Evolutionary conservation across 305 asterid genomes (phyloP).

Genomic region (Fraxinus velutina): DNA sequence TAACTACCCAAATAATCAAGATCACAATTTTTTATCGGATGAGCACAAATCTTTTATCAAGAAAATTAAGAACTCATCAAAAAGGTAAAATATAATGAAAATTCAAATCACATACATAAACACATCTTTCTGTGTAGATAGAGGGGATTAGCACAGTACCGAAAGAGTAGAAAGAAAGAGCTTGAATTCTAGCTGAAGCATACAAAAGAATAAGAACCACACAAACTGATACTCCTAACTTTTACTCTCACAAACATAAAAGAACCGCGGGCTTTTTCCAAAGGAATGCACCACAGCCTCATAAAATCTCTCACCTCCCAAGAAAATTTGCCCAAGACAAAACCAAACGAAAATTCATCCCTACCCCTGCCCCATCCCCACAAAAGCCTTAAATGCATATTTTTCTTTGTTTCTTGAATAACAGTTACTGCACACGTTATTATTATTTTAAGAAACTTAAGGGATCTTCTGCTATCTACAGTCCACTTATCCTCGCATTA

Average conservation of each 20-base stretch:
- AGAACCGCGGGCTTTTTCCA: conserved; percentile 11
- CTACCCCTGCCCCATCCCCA: background rate
- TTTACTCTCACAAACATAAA: conserved; percentile 29
- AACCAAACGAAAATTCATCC: background rate
- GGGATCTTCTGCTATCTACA: background rate
- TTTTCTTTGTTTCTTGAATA: background rate
- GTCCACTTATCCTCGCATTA: conserved; percentile 22
- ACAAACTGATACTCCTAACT: conserved; percentile 15
- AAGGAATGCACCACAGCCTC: conserved; percentile 38
- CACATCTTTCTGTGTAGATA: background rate
- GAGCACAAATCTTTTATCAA: conserved; percentile 14
- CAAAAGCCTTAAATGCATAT: background rate
- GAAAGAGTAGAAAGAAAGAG: conserved; percentile 18
- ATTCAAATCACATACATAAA: conserved; percentile 8
- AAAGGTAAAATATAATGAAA: background rate
- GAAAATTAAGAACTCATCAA: conserved; percentile 12
- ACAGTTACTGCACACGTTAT: background rate
- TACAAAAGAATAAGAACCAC: conserved; percentile 48
- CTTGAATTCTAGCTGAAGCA: conserved; percentile 20
- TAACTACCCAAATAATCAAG: conserved; percentile 21
- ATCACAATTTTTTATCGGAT: conserved; percentile 14
- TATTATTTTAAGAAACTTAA: conserved; percentile 20
- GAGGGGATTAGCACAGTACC: background rate
- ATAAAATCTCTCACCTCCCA: conserved; percentile 28
- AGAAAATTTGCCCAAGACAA: background rate